phyloP scores from a whole-genome alignment of 73 alveolate species.

The Loxodes magnus region DNA sequence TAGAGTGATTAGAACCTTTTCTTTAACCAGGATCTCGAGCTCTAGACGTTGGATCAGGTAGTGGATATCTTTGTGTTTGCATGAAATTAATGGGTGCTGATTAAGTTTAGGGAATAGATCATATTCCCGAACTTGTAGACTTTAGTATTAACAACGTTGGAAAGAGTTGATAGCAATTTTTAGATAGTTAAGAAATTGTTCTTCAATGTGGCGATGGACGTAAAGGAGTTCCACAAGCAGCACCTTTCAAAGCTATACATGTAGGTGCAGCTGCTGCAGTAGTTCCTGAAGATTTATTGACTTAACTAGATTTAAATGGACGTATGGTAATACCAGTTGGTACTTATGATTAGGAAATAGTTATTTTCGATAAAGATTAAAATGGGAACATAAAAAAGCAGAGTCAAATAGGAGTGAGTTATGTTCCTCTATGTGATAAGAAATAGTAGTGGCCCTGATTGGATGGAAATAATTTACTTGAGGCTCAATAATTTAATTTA shows the following conservation, averaged over 20 bases:
- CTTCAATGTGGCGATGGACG: conserved; percentile 59
- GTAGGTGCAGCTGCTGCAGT: conserved; percentile 58
- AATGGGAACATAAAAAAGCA: too few relatives aligned
- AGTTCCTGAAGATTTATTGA: conserved; percentile 17
- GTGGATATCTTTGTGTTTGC: conserved; percentile 41
- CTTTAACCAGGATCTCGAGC: conserved; percentile 16
- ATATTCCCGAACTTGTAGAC: conserved; percentile 21
- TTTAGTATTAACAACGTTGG: conserved; percentile 16
- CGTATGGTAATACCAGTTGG: too few relatives aligned
- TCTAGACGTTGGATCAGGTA: conserved; percentile 51
- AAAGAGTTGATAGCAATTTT: conserved; percentile 15
- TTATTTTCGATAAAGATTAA: too few relatives aligned
- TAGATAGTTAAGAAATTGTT: conserved; percentile 15
- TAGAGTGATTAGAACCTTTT: conserved; percentile 12
- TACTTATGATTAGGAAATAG: too few relatives aligned
- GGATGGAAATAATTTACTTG: too few relatives aligned
- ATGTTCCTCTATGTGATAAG: too few relatives aligned
- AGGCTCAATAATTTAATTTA: too few relatives aligned
- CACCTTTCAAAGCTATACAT: conserved; percentile 71
- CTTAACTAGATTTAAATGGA: conserved; percentile 42
- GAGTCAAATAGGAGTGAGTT: too few relatives aligned
- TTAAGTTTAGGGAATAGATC: conserved; percentile 41
- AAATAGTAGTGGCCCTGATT: too few relatives aligned
- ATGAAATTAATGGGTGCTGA: conserved; percentile 32
- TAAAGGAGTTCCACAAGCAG: conserved; percentile 41